Evolutionary conservation across 345 rosid genomes (phyloP).

Genomic region (Laguncularia racemosa): DNA sequence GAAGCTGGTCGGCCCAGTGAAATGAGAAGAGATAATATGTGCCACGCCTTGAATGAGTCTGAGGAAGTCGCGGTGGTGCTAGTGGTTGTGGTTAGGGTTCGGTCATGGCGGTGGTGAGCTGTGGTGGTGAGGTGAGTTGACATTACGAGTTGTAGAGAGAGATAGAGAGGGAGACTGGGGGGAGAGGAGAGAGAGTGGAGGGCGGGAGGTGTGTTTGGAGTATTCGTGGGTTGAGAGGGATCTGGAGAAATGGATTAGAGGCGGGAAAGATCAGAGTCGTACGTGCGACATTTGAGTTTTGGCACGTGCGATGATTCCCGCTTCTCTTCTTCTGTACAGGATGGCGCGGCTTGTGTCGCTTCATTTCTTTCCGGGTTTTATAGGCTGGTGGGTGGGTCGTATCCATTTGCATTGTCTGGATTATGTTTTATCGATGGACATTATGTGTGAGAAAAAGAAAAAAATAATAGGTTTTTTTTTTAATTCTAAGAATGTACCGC

Average conservation of each 20-base stretch:
- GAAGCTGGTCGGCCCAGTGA: conserved; percentile 39
- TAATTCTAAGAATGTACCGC: no score
- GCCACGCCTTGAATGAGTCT: conserved; percentile 46
- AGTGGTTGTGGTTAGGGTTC: not conserved
- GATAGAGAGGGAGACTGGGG: not conserved
- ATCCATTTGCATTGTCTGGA: no score
- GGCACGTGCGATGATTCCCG: conserved; percentile 17
- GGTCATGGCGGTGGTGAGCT: not conserved
- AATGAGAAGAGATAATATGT: conserved; percentile 38
- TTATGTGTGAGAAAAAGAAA: no score
- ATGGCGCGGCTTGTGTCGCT: not conserved
- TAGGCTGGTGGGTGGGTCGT: not conserved
- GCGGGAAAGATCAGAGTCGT: conserved; percentile 11
- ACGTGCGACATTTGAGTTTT: conserved; percentile 12
- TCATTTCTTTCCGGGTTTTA: not conserved
- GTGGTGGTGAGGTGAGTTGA: conserved; percentile 8
- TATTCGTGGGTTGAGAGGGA: no score
- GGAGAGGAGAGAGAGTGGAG: conserved; percentile 5
- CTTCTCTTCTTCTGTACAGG: conserved; percentile 14
- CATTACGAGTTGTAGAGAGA: conserved; percentile 17
- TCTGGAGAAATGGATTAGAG: no score
- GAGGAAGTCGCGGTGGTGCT: conserved; percentile 8
- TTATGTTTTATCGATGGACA: no score
- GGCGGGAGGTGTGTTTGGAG: conserved; percentile 7
- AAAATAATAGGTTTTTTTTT: no score